These are phyloP conservation scores for Elaeagnus macrophylla DNA, from an alignment of 306 rosid species.

Conservation along the genomic window DNA sequence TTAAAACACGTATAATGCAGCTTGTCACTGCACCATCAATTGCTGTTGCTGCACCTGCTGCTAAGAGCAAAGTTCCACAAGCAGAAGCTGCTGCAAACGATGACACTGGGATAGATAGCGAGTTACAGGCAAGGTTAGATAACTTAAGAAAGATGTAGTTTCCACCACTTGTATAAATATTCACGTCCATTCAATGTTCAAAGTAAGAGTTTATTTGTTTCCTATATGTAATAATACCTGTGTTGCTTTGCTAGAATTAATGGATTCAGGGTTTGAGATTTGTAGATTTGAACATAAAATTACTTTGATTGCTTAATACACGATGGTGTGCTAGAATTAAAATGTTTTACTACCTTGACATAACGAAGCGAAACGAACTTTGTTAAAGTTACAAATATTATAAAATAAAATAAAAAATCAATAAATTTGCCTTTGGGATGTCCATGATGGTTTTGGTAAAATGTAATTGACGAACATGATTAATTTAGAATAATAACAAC, in stretches of 20 bases:
- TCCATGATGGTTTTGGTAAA: too few relatives aligned
- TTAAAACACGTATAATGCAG: constrained; percentile 35
- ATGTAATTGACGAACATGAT: too few relatives aligned
- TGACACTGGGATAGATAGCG: constrained; percentile 77
- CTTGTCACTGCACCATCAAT: constrained; percentile 83
- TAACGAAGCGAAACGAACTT: too few relatives aligned
- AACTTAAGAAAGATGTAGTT: constrained; percentile 75
- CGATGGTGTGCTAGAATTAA: too few relatives aligned
- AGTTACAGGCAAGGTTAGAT: constrained; percentile 87
- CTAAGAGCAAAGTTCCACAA: constrained; percentile 62
- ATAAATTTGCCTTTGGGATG: too few relatives aligned
- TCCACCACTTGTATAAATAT: constrained; percentile 16
- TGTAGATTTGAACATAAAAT: constrained; percentile 19
- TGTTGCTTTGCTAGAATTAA: constrained; percentile 23
- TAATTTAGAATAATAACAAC: too few relatives aligned
- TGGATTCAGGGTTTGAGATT: constrained; percentile 21
- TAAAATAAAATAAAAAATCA: too few relatives aligned
- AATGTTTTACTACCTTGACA: too few relatives aligned
- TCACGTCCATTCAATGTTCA: constrained; percentile 19
- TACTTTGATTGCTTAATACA: not conserved
- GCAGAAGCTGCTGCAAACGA: constrained; percentile 58
- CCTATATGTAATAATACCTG: constrained; percentile 11
- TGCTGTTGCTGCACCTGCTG: constrained; percentile 72
- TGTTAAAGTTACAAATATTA: too few relatives aligned
- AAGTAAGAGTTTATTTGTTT: constrained; percentile 23